Evolutionary conservation across 164 flowering plant species (phyloP).

Genomic region (Houttuynia cordata): DNA sequence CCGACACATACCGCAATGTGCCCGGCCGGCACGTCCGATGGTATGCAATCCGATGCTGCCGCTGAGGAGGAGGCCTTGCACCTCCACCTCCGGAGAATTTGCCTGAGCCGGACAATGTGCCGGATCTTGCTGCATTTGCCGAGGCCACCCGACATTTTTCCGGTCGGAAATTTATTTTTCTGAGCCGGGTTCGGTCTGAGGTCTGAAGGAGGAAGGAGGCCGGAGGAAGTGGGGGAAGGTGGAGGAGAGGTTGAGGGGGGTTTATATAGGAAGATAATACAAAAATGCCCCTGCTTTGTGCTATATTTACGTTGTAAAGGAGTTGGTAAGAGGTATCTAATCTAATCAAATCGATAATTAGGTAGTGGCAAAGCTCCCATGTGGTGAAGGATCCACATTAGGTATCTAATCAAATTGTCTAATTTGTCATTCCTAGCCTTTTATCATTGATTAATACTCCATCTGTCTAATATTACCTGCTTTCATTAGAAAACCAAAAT

Average conservation of each 20-base stretch:
- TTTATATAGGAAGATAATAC: background rate
- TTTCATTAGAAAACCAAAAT: too few species aligned
- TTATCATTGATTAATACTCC: too few species aligned
- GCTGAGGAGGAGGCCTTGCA: slow-evolving; percentile 35
- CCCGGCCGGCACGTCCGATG: slow-evolving; percentile 69
- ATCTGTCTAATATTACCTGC: too few species aligned
- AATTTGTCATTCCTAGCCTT: too few species aligned
- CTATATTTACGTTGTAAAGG: background rate
- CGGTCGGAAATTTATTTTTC: too few species aligned
- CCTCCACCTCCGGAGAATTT: slow-evolving; percentile 67
- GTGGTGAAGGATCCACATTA: background rate
- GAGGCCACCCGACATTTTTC: slow-evolving; percentile 1
- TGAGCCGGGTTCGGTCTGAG: background rate
- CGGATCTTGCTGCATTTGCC: slow-evolving; percentile 26
- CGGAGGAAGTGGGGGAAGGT: background rate
- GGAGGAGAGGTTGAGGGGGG: background rate
- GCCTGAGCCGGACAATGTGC: slow-evolving; percentile 35
- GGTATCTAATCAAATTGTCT: too few species aligned
- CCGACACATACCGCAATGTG: slow-evolving; percentile 76
- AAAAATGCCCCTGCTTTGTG: background rate
- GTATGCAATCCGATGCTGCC: slow-evolving; percentile 15
- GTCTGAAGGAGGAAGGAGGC: background rate
- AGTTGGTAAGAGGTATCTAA: background rate
- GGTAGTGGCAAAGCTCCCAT: background rate
- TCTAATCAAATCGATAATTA: background rate